phyloP scores from a whole-genome alignment of 441 rosid species.

The Bruguiera hainesii region DNA sequence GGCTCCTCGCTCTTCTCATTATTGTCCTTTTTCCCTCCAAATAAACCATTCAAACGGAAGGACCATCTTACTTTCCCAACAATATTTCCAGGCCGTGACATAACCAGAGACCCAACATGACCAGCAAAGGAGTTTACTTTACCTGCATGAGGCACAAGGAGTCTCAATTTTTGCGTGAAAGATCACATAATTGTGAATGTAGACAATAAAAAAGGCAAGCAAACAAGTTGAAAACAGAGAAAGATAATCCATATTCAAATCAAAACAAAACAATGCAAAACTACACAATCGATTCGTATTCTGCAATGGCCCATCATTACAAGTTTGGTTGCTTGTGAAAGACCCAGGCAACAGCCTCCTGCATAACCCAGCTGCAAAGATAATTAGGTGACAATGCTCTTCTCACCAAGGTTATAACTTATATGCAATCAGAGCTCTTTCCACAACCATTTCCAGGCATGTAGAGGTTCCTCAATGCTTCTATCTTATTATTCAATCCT shows the following conservation, averaged over 20 bases:
- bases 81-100: background rate
- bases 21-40: constrained; percentile 82
- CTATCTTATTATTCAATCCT: too few species aligned
- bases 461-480: too few species aligned
- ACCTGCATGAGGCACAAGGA: constrained; percentile 8
- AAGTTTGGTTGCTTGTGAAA: too few species aligned
- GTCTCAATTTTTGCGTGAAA: background rate
- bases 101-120: constrained; percentile 6
- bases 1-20: constrained; percentile 53
- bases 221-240: background rate
- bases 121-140: constrained; percentile 21
- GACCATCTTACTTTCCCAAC: background rate
- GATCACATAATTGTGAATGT: background rate
- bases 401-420: too few species aligned
- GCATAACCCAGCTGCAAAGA: too few species aligned
- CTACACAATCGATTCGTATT: background rate
- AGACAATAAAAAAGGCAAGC: too few species aligned
- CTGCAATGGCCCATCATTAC: background rate
- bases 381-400: too few species aligned
- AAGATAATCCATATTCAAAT: too few species aligned
- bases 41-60: constrained; percentile 49
- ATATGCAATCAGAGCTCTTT: too few species aligned
- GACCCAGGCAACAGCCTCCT: too few species aligned
- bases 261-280: too few species aligned
- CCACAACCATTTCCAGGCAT: too few species aligned